Evolutionary conservation across 495 filamentous ascomycete species (phyloP), one percentile per base, ranked within the genome.

Genomic region (Hypoxylon fuscum): DNA sequence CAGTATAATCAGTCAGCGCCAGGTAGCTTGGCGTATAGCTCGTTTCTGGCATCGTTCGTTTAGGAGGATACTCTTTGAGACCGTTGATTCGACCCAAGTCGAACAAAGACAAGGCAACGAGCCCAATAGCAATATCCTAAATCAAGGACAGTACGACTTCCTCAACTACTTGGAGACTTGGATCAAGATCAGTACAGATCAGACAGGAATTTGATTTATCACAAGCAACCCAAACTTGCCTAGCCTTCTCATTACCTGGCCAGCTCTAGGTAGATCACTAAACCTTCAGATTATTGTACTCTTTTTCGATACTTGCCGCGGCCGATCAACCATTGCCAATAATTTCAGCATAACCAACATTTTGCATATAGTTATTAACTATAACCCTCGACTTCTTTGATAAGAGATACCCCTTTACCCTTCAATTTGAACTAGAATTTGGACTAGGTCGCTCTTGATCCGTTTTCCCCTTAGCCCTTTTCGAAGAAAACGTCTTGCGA

Each of bases 31-130:
- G 68, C 55, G 58, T 59, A 42, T 25, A 37, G 5, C 18, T 68
- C 68, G 55, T 69, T 69, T 71, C 64, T 57, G 59, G 72, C 60
- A 56, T 71, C 69, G 66, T 58, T 74, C 66, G 46, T 66, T 73
- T 74, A 76, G 72, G 62, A 58, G 69, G 46, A 64, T 59, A 59
- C 61, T 72, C 27, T 66, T 73, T n/a, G n/a, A n/a, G 38, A 51
- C 64, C 41, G 57, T 70, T 68, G 70, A 64, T 58, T 66, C 68
- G 68, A 55, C 57, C 34, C 44, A 55, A 32, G 35, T 66, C 61
- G 65, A 27, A n/a, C n/a, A n/a, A n/a, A n/a, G n/a, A n/a, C n/a
- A n/a, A n/a, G n/a, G n/a, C n/a, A n/a, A n/a, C n/a, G n/a, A n/a
- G n/a, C n/a, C n/a, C n/a, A n/a, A n/a, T n/a, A n/a, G n/a, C n/a